phyloP scores from a whole-genome alignment of 805 yeast species.

The Candida jianshihensis region DNA sequence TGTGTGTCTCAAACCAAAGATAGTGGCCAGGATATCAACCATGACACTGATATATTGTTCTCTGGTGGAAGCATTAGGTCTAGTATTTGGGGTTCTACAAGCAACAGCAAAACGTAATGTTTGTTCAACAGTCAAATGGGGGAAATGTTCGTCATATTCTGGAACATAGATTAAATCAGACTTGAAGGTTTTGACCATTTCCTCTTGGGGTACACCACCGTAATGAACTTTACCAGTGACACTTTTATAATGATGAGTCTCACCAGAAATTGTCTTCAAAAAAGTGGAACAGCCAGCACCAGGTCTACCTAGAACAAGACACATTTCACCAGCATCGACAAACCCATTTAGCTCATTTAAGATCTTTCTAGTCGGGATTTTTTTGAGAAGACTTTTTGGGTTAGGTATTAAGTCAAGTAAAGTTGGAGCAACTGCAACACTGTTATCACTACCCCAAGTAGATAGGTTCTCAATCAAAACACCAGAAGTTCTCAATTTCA shows the following conservation, averaged over 20 bases:
- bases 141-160: slow-evolving; percentile 67
- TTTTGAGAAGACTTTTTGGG: not conserved
- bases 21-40: slow-evolving; percentile 44
- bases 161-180: slow-evolving; percentile 53
- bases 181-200: slow-evolving; percentile 51
- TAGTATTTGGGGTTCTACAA: slow-evolving; percentile 54
- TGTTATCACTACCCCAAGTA: slow-evolving; percentile 1
- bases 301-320: slow-evolving; percentile 64
- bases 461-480: slow-evolving; percentile 15
- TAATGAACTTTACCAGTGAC: slow-evolving; percentile 52
- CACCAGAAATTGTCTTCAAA: slow-evolving; percentile 57
- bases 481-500: slow-evolving; percentile 35
- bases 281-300: slow-evolving; percentile 79
- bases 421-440: slow-evolving; percentile 1
- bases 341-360: slow-evolving; percentile 16
- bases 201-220: slow-evolving; percentile 53
- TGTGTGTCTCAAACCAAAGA: slow-evolving; percentile 56
- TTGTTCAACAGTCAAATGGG: slow-evolving; percentile 68
- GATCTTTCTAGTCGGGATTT: slow-evolving; percentile 1
- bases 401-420: not conserved
- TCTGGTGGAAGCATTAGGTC: slow-evolving; percentile 41
- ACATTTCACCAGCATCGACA: slow-evolving; percentile 60
- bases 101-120: slow-evolving; percentile 66
- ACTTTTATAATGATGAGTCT: slow-evolving; percentile 27
- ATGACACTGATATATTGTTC: slow-evolving; percentile 39